Base-by-base conservation (phyloP, 352 stramenopile genomes). In the Pythium sp. region DNA sequence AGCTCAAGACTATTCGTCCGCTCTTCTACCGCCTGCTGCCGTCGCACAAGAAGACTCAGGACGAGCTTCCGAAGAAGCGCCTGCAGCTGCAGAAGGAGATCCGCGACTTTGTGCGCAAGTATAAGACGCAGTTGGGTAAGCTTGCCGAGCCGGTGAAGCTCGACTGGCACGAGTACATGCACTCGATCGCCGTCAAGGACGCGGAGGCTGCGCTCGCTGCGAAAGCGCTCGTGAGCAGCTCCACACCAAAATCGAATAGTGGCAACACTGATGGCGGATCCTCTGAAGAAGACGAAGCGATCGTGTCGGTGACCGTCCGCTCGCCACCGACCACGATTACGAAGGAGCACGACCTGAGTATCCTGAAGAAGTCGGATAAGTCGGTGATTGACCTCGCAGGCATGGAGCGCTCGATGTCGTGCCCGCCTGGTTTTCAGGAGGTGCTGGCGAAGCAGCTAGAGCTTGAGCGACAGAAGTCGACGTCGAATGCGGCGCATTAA, bases 151-250 rank as follows among this genome's bases (percentile, higher is more conserved):
- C 80, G 4, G 81, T 84, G 59, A 85, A 87, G 59, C 80, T 95
- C 46, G 87, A 95, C 72, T 95, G 87, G 87, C 86, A 78, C 55
- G 80, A 86, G 65, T 95, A 89, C 75, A 95, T 95, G 87, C 87
- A 92, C 74, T 74, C 82, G 81, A 47, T 77, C 71, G 64, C 67
- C 76, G 68, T 68, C 41, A 86, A 84, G 56, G 68, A 72, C 12
- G 64, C 34, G 5, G 57, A 62, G 2, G 61, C 47, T 26, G 32
- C 47, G 5, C 54, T 60, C 3, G 53, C 51, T 15, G n/a, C 32
- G 6, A 32, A 65, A 20, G 62, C 54, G 59, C 72, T 62, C 43
- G 38, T 7, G 51, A 60, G 51, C 34, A 22, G 20, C 18, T 28
- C 38, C 20, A 54, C 24, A 55, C 22, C 24, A 43, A 41, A 30